phyloP scores from a whole-genome alignment of 495 filamentous ascomycete species.

The Talaromyces nanjingensis region DNA sequence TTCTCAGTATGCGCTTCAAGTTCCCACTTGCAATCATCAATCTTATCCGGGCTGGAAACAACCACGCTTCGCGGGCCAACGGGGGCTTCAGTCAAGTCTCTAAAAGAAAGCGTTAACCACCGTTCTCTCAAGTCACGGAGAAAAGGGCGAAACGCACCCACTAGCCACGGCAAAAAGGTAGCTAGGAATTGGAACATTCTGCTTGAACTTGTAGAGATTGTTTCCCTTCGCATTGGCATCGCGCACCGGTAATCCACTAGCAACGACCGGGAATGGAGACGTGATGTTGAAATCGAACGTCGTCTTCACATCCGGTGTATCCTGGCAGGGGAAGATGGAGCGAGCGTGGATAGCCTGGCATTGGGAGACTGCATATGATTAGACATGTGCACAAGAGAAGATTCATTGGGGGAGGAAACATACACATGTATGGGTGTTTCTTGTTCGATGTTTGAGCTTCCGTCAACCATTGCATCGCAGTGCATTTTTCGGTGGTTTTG shows the following conservation, averaged over 20 bases:
- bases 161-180: slow-evolving; percentile 91
- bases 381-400: not conserved
- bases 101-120: slow-evolving; percentile 9
- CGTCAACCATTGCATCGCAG: slow-evolving; percentile 88
- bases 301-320: slow-evolving; percentile 91
- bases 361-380: slow-evolving; percentile 60
- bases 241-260: slow-evolving; percentile 70
- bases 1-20: slow-evolving; percentile 83
- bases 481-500: slow-evolving; percentile 76
- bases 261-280: slow-evolving; percentile 80
- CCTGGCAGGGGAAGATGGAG: slow-evolving; percentile 92
- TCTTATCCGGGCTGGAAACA: slow-evolving; percentile 78
- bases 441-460: slow-evolving; percentile 87
- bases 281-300: slow-evolving; percentile 83
- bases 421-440: slow-evolving; percentile 90
- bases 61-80: slow-evolving; percentile 83
- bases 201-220: slow-evolving; percentile 72
- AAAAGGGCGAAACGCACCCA: slow-evolving; percentile 36
- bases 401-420: slow-evolving; percentile 12
- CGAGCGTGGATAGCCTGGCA: slow-evolving; percentile 94
- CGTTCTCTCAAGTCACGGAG: not conserved
- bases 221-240: slow-evolving; percentile 34
- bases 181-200: slow-evolving; percentile 85
- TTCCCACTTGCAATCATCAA: slow-evolving; percentile 80
- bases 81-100: slow-evolving; percentile 72